These are phyloP conservation scores for Suhomyces sp. DNA, from an alignment of 805 yeast genomes.

Conservation along the genomic window DNA sequence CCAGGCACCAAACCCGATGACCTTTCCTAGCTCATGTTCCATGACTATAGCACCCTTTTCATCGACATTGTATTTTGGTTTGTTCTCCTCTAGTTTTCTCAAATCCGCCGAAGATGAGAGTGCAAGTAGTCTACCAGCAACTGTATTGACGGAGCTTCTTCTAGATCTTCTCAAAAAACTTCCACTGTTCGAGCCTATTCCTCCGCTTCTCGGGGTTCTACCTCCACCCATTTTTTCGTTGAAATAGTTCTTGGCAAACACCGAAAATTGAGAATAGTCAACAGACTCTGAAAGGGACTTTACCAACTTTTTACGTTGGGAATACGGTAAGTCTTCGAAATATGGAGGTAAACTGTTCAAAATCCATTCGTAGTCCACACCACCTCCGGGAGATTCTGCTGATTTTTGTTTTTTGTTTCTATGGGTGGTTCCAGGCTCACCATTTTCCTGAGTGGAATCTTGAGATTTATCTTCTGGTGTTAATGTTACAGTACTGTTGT, in stretches of 20 bases:
- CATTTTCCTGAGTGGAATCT: constrained; percentile 3
- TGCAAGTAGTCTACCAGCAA: constrained; percentile 42
- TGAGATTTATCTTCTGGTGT: constrained; percentile 5
- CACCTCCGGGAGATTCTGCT: constrained; percentile 22
- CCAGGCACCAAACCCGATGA: constrained; percentile 89
- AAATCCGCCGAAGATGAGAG: constrained; percentile 37
- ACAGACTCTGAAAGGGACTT: constrained; percentile 37
- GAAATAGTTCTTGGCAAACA: constrained; percentile 37
- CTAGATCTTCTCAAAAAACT: constrained; percentile 33
- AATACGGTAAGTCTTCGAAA: constrained; percentile 57
- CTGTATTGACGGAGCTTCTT: constrained; percentile 33
- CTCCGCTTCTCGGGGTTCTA: constrained; percentile 19
- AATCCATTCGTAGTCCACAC: constrained; percentile 39
- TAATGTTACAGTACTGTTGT: constrained; percentile 10
- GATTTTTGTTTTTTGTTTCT: constrained; percentile 27
- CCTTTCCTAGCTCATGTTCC: constrained; percentile 64
- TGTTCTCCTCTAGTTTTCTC: constrained; percentile 21
- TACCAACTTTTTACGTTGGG: constrained; percentile 53
- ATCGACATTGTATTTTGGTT: constrained; percentile 44
- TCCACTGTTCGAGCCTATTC: constrained; percentile 18
- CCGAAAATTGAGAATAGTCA: constrained; percentile 44
- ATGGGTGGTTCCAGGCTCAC: constrained; percentile 9
- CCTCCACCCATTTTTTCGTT: constrained; percentile 20
- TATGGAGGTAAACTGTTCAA: constrained; percentile 50
- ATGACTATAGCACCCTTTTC: constrained; percentile 69